A percentile compares a stretch with the other conserved stretches of the same genome.
Evolutionary conservation across 1,139 yeast species (phyloP).

Genomic region (Debaryomyces udenii): DNA sequence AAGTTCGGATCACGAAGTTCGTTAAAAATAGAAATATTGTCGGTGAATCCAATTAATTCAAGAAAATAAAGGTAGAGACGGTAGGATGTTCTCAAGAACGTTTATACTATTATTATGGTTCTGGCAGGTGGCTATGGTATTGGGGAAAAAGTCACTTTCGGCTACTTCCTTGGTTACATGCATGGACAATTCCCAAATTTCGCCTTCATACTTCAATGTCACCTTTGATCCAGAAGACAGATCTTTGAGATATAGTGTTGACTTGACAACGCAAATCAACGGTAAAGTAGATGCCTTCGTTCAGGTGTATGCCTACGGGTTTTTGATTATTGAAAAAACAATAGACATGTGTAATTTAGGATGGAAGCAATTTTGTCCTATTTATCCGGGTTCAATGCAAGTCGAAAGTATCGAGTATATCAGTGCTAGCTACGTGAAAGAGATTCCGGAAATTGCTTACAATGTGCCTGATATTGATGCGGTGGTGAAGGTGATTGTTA

Average conservation of each 20-base stretch:
- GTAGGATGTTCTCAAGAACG: conserved; percentile 1
- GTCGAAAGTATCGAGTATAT: conserved; percentile 67
- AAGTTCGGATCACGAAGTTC: too few species aligned
- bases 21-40: too few species aligned
- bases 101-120: conserved; percentile 4
- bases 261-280: conserved; percentile 61
- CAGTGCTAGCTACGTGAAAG: conserved; percentile 41
- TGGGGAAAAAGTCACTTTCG: conserved; percentile 41
- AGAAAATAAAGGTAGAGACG: too few species aligned
- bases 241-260: conserved; percentile 61
- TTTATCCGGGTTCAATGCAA: conserved; percentile 70
- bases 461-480: conserved; percentile 82
- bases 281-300: conserved; percentile 61
- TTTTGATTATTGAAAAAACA: conserved; percentile 54
- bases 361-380: conserved; percentile 82
- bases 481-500: conserved; percentile 55
- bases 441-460: conserved; percentile 73
- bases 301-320: conserved; percentile 76
- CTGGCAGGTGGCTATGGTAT: conserved; percentile 4
- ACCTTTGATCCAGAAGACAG: conserved; percentile 66
- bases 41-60: too few species aligned
- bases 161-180: conserved; percentile 77
- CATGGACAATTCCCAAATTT: conserved; percentile 65
- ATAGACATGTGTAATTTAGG: conserved; percentile 62
- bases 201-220: conserved; percentile 69